These are phyloP conservation scores for Vitis hybrid DNA, from an alignment of 177 flowering plant species.

Conservation along the genomic window DNA sequence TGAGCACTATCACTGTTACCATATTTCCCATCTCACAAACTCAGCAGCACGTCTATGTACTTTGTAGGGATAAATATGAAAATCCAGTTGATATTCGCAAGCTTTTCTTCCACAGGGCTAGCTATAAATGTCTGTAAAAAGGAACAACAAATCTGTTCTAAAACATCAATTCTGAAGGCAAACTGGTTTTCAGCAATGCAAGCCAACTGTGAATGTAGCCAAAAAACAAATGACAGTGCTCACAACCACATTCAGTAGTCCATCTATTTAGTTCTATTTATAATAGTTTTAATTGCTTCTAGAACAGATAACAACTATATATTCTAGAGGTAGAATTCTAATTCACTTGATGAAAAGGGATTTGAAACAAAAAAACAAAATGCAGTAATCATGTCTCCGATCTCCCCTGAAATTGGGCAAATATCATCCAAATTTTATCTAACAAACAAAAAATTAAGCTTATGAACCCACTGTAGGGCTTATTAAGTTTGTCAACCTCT, in stretches of 20 bases:
- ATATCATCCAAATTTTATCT: too few species aligned
- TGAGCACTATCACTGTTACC: not conserved
- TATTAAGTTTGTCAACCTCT: too few species aligned
- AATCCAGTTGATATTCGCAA: not conserved
- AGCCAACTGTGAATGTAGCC: not conserved
- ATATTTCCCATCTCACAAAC: not conserved
- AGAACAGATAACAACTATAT: too few species aligned
- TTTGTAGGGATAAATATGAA: constrained; percentile 2
- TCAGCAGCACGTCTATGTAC: constrained; percentile 17
- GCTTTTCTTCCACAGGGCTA: constrained; percentile 10
- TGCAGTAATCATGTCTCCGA: too few species aligned
- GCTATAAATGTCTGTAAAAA: constrained; percentile 28
- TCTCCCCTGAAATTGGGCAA: too few species aligned
- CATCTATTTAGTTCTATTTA: not conserved
- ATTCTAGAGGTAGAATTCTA: too few species aligned
- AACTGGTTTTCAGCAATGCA: not conserved
- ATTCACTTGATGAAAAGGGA: too few species aligned
- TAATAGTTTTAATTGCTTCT: too few species aligned
- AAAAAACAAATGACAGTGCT: not conserved
- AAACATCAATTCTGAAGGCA: constrained; percentile 1
- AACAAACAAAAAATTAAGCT: too few species aligned
- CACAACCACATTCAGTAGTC: not conserved
- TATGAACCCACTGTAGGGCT: too few species aligned
- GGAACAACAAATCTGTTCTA: not conserved
- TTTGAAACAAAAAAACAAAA: too few species aligned